Evolutionary conservation across 306 rosid species (phyloP).

Genomic region (Vicia faba): DNA sequence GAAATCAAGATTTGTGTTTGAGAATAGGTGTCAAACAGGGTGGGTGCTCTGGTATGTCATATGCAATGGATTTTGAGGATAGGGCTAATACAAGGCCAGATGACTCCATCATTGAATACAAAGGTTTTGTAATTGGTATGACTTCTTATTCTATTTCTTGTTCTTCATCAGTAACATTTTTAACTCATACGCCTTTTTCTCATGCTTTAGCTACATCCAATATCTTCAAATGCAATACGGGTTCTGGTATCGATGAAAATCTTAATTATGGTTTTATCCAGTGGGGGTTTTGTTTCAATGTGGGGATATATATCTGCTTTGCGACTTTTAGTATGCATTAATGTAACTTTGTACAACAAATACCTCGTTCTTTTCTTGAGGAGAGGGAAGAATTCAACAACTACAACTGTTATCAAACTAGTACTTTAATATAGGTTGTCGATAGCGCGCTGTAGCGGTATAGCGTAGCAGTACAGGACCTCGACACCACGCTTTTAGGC

Average conservation of each 20-base stretch:
- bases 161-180: constrained; percentile 3
- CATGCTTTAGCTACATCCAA: constrained; percentile 14
- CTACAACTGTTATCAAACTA: constrained; percentile 19
- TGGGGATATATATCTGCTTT: not conserved
- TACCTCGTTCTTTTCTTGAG: too few species aligned
- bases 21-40: constrained; percentile 98
- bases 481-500: too few species aligned
- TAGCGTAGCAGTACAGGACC: too few species aligned
- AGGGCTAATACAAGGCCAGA: constrained; percentile 70
- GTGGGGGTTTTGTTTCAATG: constrained; percentile 16
- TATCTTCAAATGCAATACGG: not conserved
- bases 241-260: not conserved
- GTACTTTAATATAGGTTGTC: not conserved
- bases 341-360: too few species aligned
- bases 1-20: constrained; percentile 71
- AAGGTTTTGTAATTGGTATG: constrained; percentile 82
- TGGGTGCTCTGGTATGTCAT: constrained; percentile 99
- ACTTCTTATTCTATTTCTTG: constrained; percentile 23
- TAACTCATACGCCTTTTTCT: not conserved
- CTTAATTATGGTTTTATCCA: not conserved
- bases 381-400: too few species aligned
- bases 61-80: constrained; percentile 88
- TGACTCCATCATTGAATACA: constrained; percentile 83
- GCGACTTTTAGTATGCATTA: constrained; percentile 6
- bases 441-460: too few species aligned